Base-by-base conservation (phyloP, 1,284 basidiomycete genomes). In the Schizophyllum amplum region DNA sequence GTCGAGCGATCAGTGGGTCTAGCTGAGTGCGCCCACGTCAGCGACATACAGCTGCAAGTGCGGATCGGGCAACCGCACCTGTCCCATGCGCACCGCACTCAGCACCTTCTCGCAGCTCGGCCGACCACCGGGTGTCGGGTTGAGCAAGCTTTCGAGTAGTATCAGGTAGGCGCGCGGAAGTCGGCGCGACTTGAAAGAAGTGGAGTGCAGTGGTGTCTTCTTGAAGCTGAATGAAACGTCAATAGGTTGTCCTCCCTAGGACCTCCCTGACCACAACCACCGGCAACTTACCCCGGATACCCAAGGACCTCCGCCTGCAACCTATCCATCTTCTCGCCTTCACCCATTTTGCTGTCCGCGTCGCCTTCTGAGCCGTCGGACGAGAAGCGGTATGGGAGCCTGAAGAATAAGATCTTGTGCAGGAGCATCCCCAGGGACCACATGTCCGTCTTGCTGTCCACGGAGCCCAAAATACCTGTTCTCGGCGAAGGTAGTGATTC, bases 391-490 rank as follows among this genome's bases (percentile, higher is more conserved):
- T 92, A 95, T 0, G 92, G 92, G 21, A 93, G 69, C 26, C 81
- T 80, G 71, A 98, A 92, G 72, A 96, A 98, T 1, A 96, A 72
- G 58, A 97, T 79, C 66, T 93, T 93, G 74, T 97, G 85, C 11
- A 98, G 76, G 49, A 98, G 88, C 88, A 98, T 93, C 20, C 94
- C 94, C 15, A 91, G 75, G 5, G 86, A 87, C 88, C 89, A 91
- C 84, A 91, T 90, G 65, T 91, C 88, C n/a, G 87, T 84, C 64
- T 94, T 94, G 0, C 91, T 92, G 63, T 92, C 88, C 1, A 94
- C 79, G 55, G 91, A 86, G 6, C 74, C 75, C 21, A 92, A 79
- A 22, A 78, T 68, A 0, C 92, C 90, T 0, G 83, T 86, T 17
- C 73, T 67, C 4, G 83, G 86, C 0, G 81, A 81, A 4, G 86